Evolutionary conservation across 306 rosid species (phyloP), one percentile per base, ranked within the genome.

Genomic region (Quercus glauca): DNA sequence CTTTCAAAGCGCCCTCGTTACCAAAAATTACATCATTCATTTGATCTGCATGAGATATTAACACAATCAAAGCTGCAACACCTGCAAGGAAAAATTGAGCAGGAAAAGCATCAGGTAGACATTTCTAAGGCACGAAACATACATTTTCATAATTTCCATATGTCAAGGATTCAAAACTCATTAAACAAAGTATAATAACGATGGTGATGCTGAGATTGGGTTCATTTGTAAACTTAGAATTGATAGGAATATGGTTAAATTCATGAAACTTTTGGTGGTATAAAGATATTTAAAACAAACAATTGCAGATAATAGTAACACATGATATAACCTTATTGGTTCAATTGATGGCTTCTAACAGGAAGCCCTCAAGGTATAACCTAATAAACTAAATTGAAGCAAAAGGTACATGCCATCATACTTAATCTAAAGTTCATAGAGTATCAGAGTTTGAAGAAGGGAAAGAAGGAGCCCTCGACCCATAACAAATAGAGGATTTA

Each of bases 41-140:
- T 83, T 88, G 86, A 81, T 89, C 92, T 9, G 37, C 78, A 29
- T 86, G 83, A 83, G 89, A 78, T 75, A 86, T 73, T 74, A 76
- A 79, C 80, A 92, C 84, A 79, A 94, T 82, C 84, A 92, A 81
- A 86, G 96, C 97, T 15, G 85, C 71, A 43, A 80, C 93, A 81
- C 85, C 98, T 94, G 92, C 89, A 83, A 82, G 80, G 58, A 76
- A 74, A 75, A 29, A 67, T 17, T 67, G 45, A 74, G 77, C 57
- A 82, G 43, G 80, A 77, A 26, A 79, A 45, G 80, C 55, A 69
- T 78, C 49, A 76, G 82, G 57, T 18, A 76, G 75, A 18, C 67
- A 64, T 68, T 41, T 58, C 18, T 69, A 21, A 71, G 31, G 60
- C 31, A 26, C 13, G 3, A 63, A 4, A 67, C 52, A 67, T 67